phyloP scores from a whole-genome alignment of 2,329 filamentous ascomycete genomes.

The Beauveria medogensis region DNA sequence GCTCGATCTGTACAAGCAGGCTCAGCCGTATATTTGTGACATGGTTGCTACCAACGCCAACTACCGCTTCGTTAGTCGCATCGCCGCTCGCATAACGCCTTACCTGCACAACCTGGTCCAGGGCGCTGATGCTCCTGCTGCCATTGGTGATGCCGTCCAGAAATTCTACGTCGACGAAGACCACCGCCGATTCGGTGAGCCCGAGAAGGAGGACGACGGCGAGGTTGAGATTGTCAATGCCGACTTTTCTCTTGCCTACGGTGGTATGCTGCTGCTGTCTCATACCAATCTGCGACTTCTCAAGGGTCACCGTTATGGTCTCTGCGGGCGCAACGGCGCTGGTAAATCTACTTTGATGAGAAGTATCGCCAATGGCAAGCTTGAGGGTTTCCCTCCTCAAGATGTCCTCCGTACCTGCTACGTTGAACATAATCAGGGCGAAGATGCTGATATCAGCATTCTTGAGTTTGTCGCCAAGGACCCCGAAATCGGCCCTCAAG shows the following conservation, averaged over 20 bases:
- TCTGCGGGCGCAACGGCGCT: slow-evolving; percentile 93
- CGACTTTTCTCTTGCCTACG: slow-evolving; percentile 93
- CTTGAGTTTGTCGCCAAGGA: slow-evolving; percentile 89
- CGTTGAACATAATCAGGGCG: slow-evolving; percentile 97
- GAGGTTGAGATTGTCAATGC: slow-evolving; percentile 97
- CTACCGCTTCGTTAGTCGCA: slow-evolving; percentile 67
- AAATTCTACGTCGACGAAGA: slow-evolving; percentile 76
- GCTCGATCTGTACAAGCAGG: slow-evolving; percentile 54
- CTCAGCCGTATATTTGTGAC: slow-evolving; percentile 66
- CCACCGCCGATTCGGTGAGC: slow-evolving; percentile 75
- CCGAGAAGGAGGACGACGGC: slow-evolving; percentile 80
- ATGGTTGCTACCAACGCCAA: slow-evolving; percentile 88
- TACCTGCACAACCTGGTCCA: slow-evolving; percentile 69
- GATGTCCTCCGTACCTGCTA: slow-evolving; percentile 93
- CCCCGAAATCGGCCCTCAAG: slow-evolving; percentile 72
- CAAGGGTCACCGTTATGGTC: slow-evolving; percentile 94
- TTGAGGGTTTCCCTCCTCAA: slow-evolving; percentile 91
- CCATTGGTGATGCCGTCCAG: slow-evolving; percentile 66
- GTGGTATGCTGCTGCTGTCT: slow-evolving; percentile 91
- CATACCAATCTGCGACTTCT: slow-evolving; percentile 92
- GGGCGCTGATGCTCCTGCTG: slow-evolving; percentile 48
- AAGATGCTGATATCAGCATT: slow-evolving; percentile 94
- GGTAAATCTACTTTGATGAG: slow-evolving; percentile 99
- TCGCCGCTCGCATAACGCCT: slow-evolving; percentile 59
- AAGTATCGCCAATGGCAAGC: slow-evolving; percentile 88